A percentile compares a stretch with the other conserved stretches of the same genome.
phyloP scores from a whole-genome alignment of 1,284 basidiomycete genomes.

The Sporisorium reilianum region DNA sequence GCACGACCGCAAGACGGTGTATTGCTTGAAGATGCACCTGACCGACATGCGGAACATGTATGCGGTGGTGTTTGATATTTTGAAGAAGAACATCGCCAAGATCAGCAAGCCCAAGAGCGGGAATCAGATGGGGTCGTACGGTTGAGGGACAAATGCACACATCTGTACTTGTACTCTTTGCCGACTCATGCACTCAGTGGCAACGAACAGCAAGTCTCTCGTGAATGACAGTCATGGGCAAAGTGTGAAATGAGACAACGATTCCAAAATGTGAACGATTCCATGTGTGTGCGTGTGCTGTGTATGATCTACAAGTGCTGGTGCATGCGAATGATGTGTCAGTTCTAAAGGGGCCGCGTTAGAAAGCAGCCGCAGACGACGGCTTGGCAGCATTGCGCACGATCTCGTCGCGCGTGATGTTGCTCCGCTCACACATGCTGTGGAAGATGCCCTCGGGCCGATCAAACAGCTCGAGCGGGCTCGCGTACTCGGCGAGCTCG shows the following conservation, averaged over 20 bases:
- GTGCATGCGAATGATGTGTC: too few relatives aligned
- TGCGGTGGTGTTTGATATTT: conserved; percentile 47
- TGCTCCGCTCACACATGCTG: conserved; percentile 79
- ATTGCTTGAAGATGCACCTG: conserved; percentile 47
- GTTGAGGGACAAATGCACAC: conserved; percentile 11
- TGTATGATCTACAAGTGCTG: not conserved
- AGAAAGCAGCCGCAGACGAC: not conserved
- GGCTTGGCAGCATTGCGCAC: conserved; percentile 28
- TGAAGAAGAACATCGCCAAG: conserved; percentile 50
- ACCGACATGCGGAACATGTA: conserved; percentile 52
- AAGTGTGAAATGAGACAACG: not conserved
- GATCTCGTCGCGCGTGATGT: conserved; percentile 75
- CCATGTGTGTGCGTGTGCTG: conserved; percentile 1
- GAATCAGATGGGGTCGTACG: conserved; percentile 52
- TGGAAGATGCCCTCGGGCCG: conserved; percentile 75
- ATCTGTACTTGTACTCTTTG: not conserved
- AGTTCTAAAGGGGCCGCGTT: too few relatives aligned
- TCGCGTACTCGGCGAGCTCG: conserved; percentile 78
- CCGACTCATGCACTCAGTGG: not conserved
- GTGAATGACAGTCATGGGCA: not conserved
- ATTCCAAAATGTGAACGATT: not conserved
- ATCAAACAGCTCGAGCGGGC: conserved; percentile 76
- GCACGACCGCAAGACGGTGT: conserved; percentile 43
- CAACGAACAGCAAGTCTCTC: not conserved
- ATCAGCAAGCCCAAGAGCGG: conserved; percentile 55